Conservation (phyloP, 371 early-diverging fungal genomes). For the Mortierella sp. region DNA sequence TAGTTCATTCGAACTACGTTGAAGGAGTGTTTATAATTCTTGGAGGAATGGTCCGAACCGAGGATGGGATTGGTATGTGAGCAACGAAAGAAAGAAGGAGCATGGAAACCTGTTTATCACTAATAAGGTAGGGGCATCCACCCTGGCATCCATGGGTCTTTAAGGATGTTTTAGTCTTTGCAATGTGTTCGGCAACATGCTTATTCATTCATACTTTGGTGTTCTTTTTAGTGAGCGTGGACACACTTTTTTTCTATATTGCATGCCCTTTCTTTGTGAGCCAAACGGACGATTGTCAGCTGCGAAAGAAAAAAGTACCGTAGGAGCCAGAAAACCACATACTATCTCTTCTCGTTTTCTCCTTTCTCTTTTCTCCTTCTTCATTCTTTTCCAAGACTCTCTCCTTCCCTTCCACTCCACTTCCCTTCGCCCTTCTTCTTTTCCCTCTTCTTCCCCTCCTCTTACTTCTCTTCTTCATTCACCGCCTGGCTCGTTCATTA, state of each 20-base stretch:
- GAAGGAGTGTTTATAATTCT: neutral
- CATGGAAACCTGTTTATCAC: neutral
- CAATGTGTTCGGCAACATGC: neutral
- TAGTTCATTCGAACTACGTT: too few species aligned
- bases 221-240: neutral
- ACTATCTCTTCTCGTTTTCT: neutral
- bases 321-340: neutral
- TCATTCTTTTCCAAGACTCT: neutral
- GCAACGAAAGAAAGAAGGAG: neutral
- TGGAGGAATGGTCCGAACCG: constrained; percentile 12
- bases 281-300: neutral
- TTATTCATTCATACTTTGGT: neutral
- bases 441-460: neutral
- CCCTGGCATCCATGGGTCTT: neutral
- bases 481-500: constrained; percentile 15
- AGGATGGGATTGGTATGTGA: neutral
- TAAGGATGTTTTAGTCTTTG: neutral
- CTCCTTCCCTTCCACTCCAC: neutral
- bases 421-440: neutral
- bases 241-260: neutral
- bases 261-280: neutral
- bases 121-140: neutral
- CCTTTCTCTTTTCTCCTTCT: constrained; percentile 1
- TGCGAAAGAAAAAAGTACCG: neutral
- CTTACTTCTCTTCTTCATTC: constrained; percentile 4